phyloP scores from a whole-genome alignment of 1,284 basidiomycete genomes.

The Malassezia restricta region DNA sequence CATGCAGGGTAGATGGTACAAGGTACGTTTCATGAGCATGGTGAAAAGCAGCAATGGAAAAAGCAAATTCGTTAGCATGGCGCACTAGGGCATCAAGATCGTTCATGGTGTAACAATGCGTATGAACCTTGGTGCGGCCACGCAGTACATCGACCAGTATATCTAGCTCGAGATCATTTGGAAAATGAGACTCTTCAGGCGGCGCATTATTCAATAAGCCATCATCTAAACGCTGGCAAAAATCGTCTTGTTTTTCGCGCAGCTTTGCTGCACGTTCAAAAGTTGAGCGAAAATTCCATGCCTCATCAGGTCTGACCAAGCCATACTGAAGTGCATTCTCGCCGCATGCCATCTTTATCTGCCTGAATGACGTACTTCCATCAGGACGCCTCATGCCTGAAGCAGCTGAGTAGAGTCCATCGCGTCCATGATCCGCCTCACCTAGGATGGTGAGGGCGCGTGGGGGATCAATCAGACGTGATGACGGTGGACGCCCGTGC shows the following conservation, averaged over 20 bases:
- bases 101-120: constrained; percentile 50
- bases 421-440: constrained; percentile 16
- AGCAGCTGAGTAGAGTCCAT: constrained; percentile 3
- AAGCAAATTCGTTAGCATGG: constrained; percentile 71
- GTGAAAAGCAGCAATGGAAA: constrained; percentile 56
- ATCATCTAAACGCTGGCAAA: constrained; percentile 49
- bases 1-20: constrained; percentile 64
- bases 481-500: constrained; percentile 21
- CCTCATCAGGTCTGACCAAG: constrained; percentile 52
- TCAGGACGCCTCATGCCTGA: constrained; percentile 29
- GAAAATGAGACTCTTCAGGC: constrained; percentile 58
- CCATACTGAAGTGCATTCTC: constrained; percentile 51
- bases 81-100: constrained; percentile 57
- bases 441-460: constrained; percentile 24
- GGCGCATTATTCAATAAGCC: constrained; percentile 46
- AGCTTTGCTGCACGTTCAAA: constrained; percentile 65
- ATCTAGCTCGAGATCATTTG: constrained; percentile 69
- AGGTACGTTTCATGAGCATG: constrained; percentile 78
- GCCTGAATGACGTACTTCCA: constrained; percentile 25
- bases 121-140: constrained; percentile 56
- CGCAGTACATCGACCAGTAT: constrained; percentile 73
- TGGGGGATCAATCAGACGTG: constrained; percentile 34
- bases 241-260: constrained; percentile 62
- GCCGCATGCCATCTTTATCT: constrained; percentile 48
- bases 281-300: constrained; percentile 53